A percentile compares a stretch with the other conserved stretches of the same genome.
phyloP scores from a whole-genome alignment of 139 green algal genomes.

The Tetradesmus obliquus region DNA sequence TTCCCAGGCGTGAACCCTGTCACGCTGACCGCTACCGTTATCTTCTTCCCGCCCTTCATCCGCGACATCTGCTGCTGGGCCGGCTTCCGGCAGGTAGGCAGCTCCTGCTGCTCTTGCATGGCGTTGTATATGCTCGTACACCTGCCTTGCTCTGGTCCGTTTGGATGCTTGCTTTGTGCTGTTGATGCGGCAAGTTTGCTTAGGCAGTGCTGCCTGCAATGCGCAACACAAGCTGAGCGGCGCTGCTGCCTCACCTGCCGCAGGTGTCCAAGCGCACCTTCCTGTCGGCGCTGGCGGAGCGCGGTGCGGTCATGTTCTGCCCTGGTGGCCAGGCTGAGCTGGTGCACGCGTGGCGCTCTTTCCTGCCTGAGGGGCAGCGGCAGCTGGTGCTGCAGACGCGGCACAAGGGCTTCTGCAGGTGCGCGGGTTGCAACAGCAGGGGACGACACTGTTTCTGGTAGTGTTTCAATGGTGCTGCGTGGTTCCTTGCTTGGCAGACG shows the following conservation, averaged over 20 bases:
- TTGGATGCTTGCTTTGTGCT: too few species aligned
- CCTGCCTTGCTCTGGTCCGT: too few species aligned
- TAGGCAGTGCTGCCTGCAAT: neutral
- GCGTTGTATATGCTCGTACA: neutral
- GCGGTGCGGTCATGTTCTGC: constrained; percentile 79
- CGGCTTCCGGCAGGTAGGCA: constrained; percentile 71
- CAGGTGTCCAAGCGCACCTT: constrained; percentile 79
- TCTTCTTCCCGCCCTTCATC: constrained; percentile 75
- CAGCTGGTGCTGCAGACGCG: constrained; percentile 42
- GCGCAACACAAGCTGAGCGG: neutral
- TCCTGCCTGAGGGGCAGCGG: neutral
- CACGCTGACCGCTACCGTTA: constrained; percentile 71
- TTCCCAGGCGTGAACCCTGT: constrained; percentile 62
- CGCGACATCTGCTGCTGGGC: constrained; percentile 72
- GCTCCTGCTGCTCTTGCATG: neutral
- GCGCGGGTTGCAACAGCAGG: neutral
- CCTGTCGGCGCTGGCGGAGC: constrained; percentile 69
- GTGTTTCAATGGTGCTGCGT: too few species aligned
- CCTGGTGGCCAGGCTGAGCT: constrained; percentile 89
- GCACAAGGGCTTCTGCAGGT: constrained; percentile 70
- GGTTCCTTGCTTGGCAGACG: too few species aligned
- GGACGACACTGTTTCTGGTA: neutral
- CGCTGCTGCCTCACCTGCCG: neutral
- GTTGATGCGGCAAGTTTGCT: too few species aligned
- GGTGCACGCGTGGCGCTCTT: constrained; percentile 63